These are phyloP conservation scores for Tuber calosporum DNA, from an alignment of 495 filamentous ascomycete species.

Conservation along the genomic window DNA sequence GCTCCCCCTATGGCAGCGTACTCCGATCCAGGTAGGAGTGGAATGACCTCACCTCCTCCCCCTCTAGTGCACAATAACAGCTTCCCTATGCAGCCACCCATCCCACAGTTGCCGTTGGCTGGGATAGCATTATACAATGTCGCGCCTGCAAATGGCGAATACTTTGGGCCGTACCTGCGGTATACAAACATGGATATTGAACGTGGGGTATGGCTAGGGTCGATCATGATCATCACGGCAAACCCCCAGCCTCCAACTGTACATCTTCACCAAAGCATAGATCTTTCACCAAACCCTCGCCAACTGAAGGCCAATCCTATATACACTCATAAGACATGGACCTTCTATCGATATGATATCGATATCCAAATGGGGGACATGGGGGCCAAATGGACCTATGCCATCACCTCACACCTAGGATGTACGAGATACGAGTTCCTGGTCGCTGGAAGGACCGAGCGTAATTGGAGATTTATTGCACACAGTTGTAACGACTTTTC, in stretches of 20 bases:
- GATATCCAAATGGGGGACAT: constrained; percentile 84
- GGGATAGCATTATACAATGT: constrained; percentile 91
- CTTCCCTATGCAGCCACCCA: constrained; percentile 63
- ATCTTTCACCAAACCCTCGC: constrained; percentile 85
- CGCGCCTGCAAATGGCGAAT: constrained; percentile 91
- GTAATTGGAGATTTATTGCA: constrained; percentile 92
- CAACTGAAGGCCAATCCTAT: constrained; percentile 82
- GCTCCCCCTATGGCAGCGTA: constrained; percentile 44
- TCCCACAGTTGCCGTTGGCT: constrained; percentile 72
- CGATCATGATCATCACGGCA: constrained; percentile 77
- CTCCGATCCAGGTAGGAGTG: constrained; percentile 23
- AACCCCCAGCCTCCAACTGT: constrained; percentile 92
- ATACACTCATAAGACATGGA: constrained; percentile 82
- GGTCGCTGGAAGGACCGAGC: constrained; percentile 84
- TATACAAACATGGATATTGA: constrained; percentile 98
- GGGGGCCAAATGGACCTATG: constrained; percentile 93
- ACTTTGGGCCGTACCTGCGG: constrained; percentile 90
- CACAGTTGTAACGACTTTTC: constrained; percentile 95
- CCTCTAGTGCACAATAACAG: constrained; percentile 30
- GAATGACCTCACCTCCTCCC: constrained; percentile 21
- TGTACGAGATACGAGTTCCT: constrained; percentile 97
- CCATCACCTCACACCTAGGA: constrained; percentile 90
- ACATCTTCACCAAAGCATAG: constrained; percentile 84
- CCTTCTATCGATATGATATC: constrained; percentile 91
- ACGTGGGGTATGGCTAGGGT: constrained; percentile 74